Conservation (phyloP, 768 basidiomycete species). For the Lactarius indigo region DNA sequence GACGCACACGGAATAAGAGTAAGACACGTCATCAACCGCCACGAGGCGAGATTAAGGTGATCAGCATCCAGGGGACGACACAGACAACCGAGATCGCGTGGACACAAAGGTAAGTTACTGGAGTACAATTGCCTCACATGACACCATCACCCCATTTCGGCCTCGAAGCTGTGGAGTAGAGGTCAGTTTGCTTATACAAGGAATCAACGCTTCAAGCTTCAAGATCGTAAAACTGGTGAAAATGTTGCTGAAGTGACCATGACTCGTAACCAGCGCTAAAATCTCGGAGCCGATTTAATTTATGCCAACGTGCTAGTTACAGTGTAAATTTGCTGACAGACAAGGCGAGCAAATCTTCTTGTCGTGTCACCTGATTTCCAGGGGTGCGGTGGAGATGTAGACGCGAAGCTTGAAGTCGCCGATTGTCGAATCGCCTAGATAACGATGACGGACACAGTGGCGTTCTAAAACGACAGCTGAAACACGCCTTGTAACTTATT, state of each 20-base stretch:
- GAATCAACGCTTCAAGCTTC: neutral
- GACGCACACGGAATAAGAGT: conserved; percentile 9
- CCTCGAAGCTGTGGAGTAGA: neutral
- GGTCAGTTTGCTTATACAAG: neutral
- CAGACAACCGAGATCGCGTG: conserved; percentile 6
- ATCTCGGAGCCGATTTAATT: neutral
- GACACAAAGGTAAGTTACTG: too few species aligned
- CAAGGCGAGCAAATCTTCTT: neutral
- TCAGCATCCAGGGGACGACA: neutral
- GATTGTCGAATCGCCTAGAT: neutral
- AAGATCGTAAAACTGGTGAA: neutral
- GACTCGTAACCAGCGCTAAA: neutral
- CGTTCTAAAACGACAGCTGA: neutral
- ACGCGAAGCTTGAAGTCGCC: neutral
- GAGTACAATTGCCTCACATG: neutral
- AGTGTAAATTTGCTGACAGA: conserved; percentile 4
- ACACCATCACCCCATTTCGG: neutral
- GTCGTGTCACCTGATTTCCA: conserved; percentile 2
- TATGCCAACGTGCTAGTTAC: neutral
- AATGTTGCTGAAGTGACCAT: neutral
- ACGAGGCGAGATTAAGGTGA: conserved; percentile 3
- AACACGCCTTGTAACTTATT: neutral
- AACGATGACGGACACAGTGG: neutral
- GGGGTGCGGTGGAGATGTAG: conserved; percentile 1
- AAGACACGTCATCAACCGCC: neutral